Conservation (phyloP, 306 rosid genomes). For the Ormosia semicastrata region DNA sequence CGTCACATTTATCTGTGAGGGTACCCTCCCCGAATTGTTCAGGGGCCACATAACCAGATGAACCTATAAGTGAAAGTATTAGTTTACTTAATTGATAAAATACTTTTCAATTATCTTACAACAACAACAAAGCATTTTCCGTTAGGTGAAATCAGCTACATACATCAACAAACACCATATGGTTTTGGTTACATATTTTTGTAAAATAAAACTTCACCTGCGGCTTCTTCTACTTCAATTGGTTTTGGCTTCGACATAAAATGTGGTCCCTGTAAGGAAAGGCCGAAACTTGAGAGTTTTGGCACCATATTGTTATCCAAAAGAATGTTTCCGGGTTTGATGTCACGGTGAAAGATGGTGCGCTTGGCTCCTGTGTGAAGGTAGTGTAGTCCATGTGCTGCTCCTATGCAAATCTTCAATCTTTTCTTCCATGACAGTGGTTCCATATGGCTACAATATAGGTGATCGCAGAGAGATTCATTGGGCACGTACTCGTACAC, state of each 20-base stretch:
- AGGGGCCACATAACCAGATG: accelerated
- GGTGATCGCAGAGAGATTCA: neutral
- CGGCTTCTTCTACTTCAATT: neutral
- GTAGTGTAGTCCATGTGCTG: conserved; percentile 24
- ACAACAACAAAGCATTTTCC: too few relatives aligned
- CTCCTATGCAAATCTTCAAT: conserved; percentile 18
- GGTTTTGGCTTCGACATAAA: neutral
- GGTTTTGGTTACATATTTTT: too few relatives aligned
- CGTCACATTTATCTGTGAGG: neutral
- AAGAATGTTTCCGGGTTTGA: neutral
- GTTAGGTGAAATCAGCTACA: too few relatives aligned
- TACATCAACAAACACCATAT: too few relatives aligned
- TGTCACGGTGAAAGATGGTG: neutral
- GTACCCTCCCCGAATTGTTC: too few relatives aligned
- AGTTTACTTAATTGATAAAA: neutral
- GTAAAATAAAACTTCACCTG: neutral
- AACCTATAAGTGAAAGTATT: neutral
- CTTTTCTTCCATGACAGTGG: conserved; percentile 22
- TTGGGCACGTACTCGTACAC: conserved; percentile 26
- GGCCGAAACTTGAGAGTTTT: neutral
- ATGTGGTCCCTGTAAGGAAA: neutral
- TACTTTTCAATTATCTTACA: neutral
- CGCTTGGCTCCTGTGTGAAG: conserved; percentile 30
- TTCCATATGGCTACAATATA: neutral
- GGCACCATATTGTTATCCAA: neutral